Conservation (phyloP, 208 protist species). For the Paratrypanosoma confusum region DNA sequence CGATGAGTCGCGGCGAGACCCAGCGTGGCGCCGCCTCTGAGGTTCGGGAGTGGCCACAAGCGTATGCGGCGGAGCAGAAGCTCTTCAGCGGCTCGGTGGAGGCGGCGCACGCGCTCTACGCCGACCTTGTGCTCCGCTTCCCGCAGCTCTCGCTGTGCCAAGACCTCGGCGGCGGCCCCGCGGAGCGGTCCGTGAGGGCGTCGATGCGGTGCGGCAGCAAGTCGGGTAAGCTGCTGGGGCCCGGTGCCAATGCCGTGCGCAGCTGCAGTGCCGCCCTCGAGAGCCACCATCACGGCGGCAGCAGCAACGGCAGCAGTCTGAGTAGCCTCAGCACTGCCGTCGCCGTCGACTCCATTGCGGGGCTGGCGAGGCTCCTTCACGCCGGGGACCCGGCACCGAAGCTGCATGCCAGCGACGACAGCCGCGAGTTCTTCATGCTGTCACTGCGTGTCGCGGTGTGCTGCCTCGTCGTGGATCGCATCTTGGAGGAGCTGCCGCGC, state of each 20-base stretch:
- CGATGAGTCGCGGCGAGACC: too few species aligned
- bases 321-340: background rate
- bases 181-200: too few species aligned
- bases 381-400: constrained; percentile 7
- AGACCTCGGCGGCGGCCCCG: too few species aligned
- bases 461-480: constrained; percentile 38
- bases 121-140: too few species aligned
- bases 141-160: too few species aligned
- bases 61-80: too few species aligned
- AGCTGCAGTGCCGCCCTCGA: background rate
- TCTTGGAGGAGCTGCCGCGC: constrained; percentile 32
- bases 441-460: constrained; percentile 37
- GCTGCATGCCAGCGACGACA: background rate
- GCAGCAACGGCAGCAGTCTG: background rate
- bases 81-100: too few species aligned
- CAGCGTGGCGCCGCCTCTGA: too few species aligned
- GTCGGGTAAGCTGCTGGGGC: too few species aligned
- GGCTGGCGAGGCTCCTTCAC: background rate
- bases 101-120: too few species aligned
- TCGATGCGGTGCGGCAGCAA: too few species aligned
- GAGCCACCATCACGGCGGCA: constrained; percentile 1
- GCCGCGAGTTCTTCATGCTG: constrained; percentile 16
- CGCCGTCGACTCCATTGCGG: constrained; percentile 7
- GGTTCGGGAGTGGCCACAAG: too few species aligned
- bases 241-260: background rate